Evolutionary conservation across 768 basidiomycete genomes (phyloP), one percentile per base, ranked within the genome.

Genomic region (Cyathus striatus): DNA sequence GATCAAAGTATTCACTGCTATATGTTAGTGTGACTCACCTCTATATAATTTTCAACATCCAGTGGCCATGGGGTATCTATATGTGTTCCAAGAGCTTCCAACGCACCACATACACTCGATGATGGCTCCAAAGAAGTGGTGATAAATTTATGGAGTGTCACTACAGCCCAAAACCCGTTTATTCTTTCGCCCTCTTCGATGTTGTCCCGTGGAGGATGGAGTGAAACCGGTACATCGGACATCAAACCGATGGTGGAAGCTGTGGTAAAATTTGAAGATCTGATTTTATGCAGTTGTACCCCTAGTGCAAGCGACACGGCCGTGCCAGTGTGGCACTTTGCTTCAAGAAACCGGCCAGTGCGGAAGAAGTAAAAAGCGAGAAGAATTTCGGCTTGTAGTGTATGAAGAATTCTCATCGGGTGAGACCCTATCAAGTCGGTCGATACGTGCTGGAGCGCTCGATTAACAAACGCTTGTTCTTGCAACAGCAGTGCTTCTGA

Each of bases 161-260:
- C 73, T 5, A 77, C 78, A 0, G 75, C 63, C 83, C 83, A 85
- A 55, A 85, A 84, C 0, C 71, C 78, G 42, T 78, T 78, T 44
- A 84, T 81, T 23, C 79, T 69, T 52, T 84, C 82, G 16, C 76
- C 81, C 54, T 83, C 79, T 47, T 82, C 81, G n/a, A 78, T 55
- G 20, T 59, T 49, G 51, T 76, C 72, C 14, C 33, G 68, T 49
- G 53, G 72, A 50, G n/a, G 65, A 52, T 50, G 57, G 16, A 78
- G 57, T 2, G 61, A 57, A 48, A 74, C 61, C 40, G 78, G 65
- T 9, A 73, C 62, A 48, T 65, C 60, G 53, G 73, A 52, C 51
- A 63, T 26, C 51, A 75, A 46, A 60, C 68, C 51, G 40, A 69
- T 63, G 2, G 62, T 52, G 44, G 64, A 55, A 46, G 64, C 47